A percentile compares a stretch with the other conserved stretches of the same genome.
Conservation (phyloP, 805 yeast genomes). For the Candida insectorum region DNA sequence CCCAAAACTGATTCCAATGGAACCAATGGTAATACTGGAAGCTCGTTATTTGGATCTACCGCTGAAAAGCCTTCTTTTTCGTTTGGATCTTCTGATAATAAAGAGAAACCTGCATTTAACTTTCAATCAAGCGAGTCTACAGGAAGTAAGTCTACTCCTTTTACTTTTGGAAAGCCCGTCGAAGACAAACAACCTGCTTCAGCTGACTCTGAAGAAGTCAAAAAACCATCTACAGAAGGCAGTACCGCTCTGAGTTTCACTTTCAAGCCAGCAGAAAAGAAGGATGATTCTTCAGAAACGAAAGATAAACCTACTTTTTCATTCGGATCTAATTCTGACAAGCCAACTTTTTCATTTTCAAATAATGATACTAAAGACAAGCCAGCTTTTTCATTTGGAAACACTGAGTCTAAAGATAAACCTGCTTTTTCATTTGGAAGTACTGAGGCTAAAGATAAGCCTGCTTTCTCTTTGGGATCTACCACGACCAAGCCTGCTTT, state of each 20-base stretch:
- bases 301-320: slow-evolving; percentile 12
- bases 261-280: slow-evolving; percentile 8
- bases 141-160: too few species aligned
- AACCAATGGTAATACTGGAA: background rate
- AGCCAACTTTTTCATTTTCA: slow-evolving; percentile 6
- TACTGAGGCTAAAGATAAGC: slow-evolving; percentile 6
- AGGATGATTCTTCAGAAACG: slow-evolving; percentile 4
- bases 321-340: slow-evolving; percentile 10
- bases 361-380: background rate
- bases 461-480: slow-evolving; percentile 6
- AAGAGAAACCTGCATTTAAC: slow-evolving; percentile 11
- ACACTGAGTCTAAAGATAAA: background rate
- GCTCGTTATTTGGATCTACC: too few species aligned
- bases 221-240: background rate
- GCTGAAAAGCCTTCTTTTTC: slow-evolving; percentile 15
- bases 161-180: too few species aligned
- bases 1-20: slow-evolving; percentile 18
- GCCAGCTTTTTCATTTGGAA: slow-evolving; percentile 14
- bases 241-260: slow-evolving; percentile 18
- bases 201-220: background rate
- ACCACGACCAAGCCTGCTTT: slow-evolving; percentile 16
- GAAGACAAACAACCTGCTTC: too few species aligned
- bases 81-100: slow-evolving; percentile 6
- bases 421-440: slow-evolving; percentile 14
- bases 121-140: too few species aligned